Conservation (phyloP, 1,284 basidiomycete species). For the Anthracocystis setariae region DNA sequence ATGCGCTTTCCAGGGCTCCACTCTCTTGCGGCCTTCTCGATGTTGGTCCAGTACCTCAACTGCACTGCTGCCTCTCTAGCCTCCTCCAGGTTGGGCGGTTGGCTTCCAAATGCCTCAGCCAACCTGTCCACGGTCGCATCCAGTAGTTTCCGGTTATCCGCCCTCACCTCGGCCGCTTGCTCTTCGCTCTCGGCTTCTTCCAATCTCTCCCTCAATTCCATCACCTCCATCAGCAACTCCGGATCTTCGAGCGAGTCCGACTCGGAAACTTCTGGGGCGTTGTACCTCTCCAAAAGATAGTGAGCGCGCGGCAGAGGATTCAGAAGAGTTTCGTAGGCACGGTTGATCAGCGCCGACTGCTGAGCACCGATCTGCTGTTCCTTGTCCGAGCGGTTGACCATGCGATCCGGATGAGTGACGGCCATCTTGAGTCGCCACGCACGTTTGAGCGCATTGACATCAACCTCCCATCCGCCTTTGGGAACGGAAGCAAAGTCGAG, state of each 20-base stretch:
- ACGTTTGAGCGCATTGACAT: constrained; percentile 50
- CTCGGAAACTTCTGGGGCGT: constrained; percentile 41
- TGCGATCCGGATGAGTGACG: constrained; percentile 62
- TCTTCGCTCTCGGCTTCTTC: constrained; percentile 55
- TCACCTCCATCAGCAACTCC: constrained; percentile 63
- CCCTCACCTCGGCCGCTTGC: constrained; percentile 53
- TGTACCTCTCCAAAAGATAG: constrained; percentile 54
- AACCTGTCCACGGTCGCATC: constrained; percentile 37
- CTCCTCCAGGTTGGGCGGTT: constrained; percentile 42
- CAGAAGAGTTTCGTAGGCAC: constrained; percentile 63
- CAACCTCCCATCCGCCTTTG: constrained; percentile 56
- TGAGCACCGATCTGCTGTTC: constrained; percentile 62
- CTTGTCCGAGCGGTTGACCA: constrained; percentile 52
- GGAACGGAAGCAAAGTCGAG: constrained; percentile 42
- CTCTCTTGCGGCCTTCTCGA: constrained; percentile 62
- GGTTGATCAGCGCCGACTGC: constrained; percentile 63
- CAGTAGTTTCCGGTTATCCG: constrained; percentile 43
- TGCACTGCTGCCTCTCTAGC: constrained; percentile 52
- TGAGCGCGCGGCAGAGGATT: constrained; percentile 58
- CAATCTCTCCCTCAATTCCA: constrained; percentile 62
- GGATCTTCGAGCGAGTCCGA: constrained; percentile 60
- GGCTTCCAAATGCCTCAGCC: constrained; percentile 43
- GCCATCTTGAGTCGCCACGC: constrained; percentile 62
- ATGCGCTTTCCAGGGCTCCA: constrained; percentile 62
- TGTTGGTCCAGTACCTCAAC: constrained; percentile 66